Evolutionary conservation across 345 rosid genomes (phyloP).

Genomic region (Eucalyptus regnans): DNA sequence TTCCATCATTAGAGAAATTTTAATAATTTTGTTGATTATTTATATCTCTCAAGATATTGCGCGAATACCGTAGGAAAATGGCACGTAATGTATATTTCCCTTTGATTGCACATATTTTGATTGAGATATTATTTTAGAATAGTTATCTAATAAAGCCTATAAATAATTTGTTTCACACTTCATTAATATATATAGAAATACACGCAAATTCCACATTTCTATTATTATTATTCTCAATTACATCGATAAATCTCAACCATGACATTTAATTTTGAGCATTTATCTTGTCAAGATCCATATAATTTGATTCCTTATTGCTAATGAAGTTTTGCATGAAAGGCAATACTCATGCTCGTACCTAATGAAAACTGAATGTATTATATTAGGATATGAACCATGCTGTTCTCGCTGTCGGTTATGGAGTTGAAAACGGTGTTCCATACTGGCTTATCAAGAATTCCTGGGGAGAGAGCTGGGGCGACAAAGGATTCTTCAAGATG

Average conservation of each 20-base stretch:
- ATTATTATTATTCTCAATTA: no score
- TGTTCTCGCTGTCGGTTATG: constrained; percentile 83
- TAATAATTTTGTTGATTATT: no score
- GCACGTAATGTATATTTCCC: no score
- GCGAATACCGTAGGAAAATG: no score
- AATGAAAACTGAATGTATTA: not conserved
- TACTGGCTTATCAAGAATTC: constrained; percentile 95
- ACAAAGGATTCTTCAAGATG: constrained; percentile 80
- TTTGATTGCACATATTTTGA: no score
- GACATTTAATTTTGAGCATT: not conserved
- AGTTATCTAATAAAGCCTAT: no score
- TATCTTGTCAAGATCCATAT: not conserved
- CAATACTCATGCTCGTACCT: not conserved
- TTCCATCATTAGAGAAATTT: no score
- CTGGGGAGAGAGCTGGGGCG: constrained; percentile 80
- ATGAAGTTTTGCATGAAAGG: not conserved
- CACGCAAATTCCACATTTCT: no score
- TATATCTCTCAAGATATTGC: no score
- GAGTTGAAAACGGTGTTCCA: constrained; percentile 64
- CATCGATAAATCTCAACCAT: not conserved
- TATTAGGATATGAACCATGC: constrained; percentile 93
- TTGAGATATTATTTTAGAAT: no score
- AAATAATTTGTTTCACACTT: no score
- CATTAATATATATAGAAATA: no score
- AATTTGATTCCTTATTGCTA: not conserved